Conservation (phyloP, 2,329 filamentous ascomycete genomes). For the Beauveria australis region DNA sequence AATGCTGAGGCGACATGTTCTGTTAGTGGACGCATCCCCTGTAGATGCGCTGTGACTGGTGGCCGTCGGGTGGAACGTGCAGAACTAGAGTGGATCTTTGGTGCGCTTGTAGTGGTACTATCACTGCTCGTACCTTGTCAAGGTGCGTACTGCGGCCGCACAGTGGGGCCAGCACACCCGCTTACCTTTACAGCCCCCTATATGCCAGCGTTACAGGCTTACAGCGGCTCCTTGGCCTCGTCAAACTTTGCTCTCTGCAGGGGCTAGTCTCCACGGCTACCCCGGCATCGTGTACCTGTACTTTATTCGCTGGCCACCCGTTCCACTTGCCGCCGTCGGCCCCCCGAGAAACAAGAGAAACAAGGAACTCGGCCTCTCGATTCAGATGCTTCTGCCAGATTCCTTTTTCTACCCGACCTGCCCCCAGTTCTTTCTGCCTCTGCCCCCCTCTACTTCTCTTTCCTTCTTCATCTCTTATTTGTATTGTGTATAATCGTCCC, state of each 20-base stretch:
- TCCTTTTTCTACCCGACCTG: background rate
- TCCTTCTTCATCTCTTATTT: conserved; percentile 2
- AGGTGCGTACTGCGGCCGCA: background rate
- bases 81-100: too few relatives aligned
- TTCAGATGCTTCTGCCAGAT: conserved; percentile 4
- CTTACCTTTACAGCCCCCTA: background rate
- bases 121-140: background rate
- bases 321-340: conserved; percentile 3
- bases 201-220: background rate
- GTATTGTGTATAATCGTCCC: background rate
- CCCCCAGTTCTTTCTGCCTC: background rate
- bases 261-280: background rate
- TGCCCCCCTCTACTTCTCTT: background rate
- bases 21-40: background rate
- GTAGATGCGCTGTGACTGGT: background rate
- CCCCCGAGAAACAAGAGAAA: conserved; percentile 6
- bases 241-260: background rate
- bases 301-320: background rate
- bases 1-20: background rate
- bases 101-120: background rate
- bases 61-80: background rate
- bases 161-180: background rate
- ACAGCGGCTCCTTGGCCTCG: background rate
- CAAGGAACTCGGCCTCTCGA: conserved; percentile 2
- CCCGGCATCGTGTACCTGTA: background rate